phyloP scores from a whole-genome alignment of 257 asterid genomes.

The Catharanthus roseus region DNA sequence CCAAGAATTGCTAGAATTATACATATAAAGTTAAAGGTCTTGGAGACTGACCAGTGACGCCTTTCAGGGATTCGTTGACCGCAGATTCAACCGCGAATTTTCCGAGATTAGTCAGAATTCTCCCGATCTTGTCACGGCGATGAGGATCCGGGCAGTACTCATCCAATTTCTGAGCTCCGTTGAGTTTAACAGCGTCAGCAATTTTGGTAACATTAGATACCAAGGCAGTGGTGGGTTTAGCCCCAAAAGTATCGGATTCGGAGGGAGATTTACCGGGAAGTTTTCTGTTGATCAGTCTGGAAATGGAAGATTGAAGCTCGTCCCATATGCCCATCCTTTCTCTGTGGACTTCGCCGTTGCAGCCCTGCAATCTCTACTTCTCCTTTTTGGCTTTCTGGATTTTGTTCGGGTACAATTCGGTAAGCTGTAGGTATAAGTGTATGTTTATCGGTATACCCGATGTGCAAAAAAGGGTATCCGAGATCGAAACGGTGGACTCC shows the following conservation, averaged over 20 bases:
- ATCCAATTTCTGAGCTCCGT: conserved; percentile 23
- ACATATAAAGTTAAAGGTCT: neutral
- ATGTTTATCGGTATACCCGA: no score
- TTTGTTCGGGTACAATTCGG: neutral
- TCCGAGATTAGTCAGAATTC: conserved; percentile 33
- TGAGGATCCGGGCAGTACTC: conserved; percentile 28
- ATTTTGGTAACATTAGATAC: conserved; percentile 12
- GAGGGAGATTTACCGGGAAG: conserved; percentile 2
- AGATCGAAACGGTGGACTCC: no score
- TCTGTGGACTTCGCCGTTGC: neutral
- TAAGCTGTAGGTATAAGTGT: neutral
- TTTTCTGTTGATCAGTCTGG: conserved; percentile 19
- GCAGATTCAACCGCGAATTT: conserved; percentile 53
- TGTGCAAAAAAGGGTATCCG: no score
- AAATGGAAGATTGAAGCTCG: conserved; percentile 24
- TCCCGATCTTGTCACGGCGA: conserved; percentile 36
- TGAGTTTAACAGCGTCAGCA: conserved; percentile 11
- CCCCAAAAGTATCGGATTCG: neutral
- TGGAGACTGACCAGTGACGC: conserved; percentile 25
- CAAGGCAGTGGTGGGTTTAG: neutral
- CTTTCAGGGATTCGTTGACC: conserved; percentile 46
- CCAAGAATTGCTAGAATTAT: neutral
- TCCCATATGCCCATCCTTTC: conserved; percentile 26
- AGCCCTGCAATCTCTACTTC: neutral
- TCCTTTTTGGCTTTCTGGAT: neutral